Evolutionary conservation across 768 basidiomycete genomes (phyloP).

Genomic region (Termitomyces sp.): DNA sequence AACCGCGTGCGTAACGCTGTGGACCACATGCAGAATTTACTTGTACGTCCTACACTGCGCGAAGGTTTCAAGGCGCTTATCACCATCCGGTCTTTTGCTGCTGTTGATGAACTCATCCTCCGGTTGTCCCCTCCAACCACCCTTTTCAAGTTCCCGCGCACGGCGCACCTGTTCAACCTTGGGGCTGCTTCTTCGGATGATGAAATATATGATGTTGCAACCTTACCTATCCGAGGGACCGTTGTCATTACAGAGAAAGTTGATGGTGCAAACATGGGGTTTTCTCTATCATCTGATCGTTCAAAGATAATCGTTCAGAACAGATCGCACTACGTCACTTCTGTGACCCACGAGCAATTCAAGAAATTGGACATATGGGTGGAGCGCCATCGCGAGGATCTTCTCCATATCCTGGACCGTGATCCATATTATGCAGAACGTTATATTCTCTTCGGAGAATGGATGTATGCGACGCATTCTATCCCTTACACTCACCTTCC

Average conservation of each 20-base stretch:
- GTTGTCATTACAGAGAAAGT: slow-evolving; percentile 59
- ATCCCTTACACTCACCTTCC: slow-evolving; percentile 51
- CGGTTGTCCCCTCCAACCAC: slow-evolving; percentile 35
- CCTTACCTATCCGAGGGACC: slow-evolving; percentile 17
- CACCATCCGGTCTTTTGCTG: slow-evolving; percentile 43
- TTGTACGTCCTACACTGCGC: slow-evolving; percentile 37
- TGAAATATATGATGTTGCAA: slow-evolving; percentile 26
- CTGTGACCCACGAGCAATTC: slow-evolving; percentile 56
- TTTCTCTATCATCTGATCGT: slow-evolving; percentile 46
- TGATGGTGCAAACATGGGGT: slow-evolving; percentile 65
- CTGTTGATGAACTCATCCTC: slow-evolving; percentile 40
- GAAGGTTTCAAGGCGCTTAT: slow-evolving; percentile 52
- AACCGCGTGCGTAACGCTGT: slow-evolving; percentile 50
- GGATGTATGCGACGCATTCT: slow-evolving; percentile 58
- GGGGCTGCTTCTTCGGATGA: slow-evolving; percentile 55
- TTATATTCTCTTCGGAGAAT: slow-evolving; percentile 59
- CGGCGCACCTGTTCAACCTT: slow-evolving; percentile 51
- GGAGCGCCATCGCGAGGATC: slow-evolving; percentile 39
- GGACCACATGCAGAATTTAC: slow-evolving; percentile 43
- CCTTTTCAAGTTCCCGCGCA: slow-evolving; percentile 57
- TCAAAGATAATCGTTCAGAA: slow-evolving; percentile 51
- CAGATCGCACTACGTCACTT: slow-evolving; percentile 54
- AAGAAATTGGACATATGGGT: slow-evolving; percentile 52
- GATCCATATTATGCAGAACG: slow-evolving; percentile 51
- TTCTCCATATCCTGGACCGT: slow-evolving; percentile 37